Percentiles rank a stretch among this genome's conserved stretches.
These are phyloP conservation scores for Cladosporium sphaerospermum DNA, from an alignment of 2,329 filamentous ascomycete genomes.

Conservation along the genomic window DNA sequence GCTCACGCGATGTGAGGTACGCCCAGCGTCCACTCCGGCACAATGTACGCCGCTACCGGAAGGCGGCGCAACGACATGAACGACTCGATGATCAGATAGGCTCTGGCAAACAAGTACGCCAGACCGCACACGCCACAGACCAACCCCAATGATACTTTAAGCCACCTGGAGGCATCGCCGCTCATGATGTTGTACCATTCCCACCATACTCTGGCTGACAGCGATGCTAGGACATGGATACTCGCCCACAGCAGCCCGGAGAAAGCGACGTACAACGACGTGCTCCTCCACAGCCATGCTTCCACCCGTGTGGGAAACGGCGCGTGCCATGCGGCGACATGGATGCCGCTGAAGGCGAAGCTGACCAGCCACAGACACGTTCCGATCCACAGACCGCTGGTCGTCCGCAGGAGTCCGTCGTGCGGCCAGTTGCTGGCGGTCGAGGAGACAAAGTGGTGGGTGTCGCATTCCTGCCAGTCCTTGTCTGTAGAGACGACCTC, in stretches of 20 bases:
- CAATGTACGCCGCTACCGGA: slow-evolving; percentile 21
- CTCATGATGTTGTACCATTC: slow-evolving; percentile 19
- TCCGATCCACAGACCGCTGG: slow-evolving; percentile 16
- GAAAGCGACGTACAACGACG: slow-evolving; percentile 21
- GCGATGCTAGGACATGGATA: slow-evolving; percentile 21
- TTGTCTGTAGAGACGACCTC: neutral
- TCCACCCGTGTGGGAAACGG: slow-evolving; percentile 24
- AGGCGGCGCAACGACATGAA: slow-evolving; percentile 24
- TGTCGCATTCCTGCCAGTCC: neutral
- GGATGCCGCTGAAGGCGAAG: slow-evolving; percentile 25
- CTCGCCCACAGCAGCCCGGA: slow-evolving; percentile 24
- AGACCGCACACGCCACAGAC: slow-evolving; percentile 15
- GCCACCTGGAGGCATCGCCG: slow-evolving; percentile 10
- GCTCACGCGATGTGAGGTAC: slow-evolving; percentile 26
- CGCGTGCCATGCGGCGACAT: slow-evolving; percentile 28
- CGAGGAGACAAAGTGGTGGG: slow-evolving; percentile 21
- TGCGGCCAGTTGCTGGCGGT: slow-evolving; percentile 20
- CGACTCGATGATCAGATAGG: slow-evolving; percentile 25
- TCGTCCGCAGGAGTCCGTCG: slow-evolving; percentile 20
- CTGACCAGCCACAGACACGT: slow-evolving; percentile 21
- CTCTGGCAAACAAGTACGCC: slow-evolving; percentile 21
- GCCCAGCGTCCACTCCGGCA: slow-evolving; percentile 24
- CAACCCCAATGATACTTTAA: slow-evolving; percentile 8
- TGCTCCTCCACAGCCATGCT: slow-evolving; percentile 24
- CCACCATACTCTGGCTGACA: slow-evolving; percentile 15